Percentiles rank a stretch among this genome's conserved stretches.
These are phyloP conservation scores for Nannizzia gypsea DNA, from an alignment of 2,329 filamentous ascomycete genomes.

Conservation along the genomic window DNA sequence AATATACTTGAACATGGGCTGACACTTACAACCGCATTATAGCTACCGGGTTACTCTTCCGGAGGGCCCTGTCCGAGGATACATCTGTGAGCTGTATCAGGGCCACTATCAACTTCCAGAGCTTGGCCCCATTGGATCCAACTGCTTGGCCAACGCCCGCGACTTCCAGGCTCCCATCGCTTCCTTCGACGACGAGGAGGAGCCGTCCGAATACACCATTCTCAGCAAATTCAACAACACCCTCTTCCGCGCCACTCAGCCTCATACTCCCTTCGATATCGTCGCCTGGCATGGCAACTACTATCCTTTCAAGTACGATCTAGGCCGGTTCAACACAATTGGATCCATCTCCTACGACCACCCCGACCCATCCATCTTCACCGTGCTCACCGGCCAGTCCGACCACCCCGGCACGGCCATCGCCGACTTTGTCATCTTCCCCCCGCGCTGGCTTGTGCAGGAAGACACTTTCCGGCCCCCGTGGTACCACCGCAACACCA, in stretches of 20 bases:
- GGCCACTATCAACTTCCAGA: slow-evolving; percentile 61
- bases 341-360: slow-evolving; percentile 65
- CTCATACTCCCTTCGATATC: slow-evolving; percentile 65
- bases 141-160: slow-evolving; percentile 60
- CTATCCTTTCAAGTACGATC: slow-evolving; percentile 71
- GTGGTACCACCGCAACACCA: slow-evolving; percentile 55
- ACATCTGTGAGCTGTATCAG: slow-evolving; percentile 63
- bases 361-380: slow-evolving; percentile 68
- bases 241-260: slow-evolving; percentile 54
- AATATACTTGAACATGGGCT: background rate
- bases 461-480: slow-evolving; percentile 50
- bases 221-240: slow-evolving; percentile 55
- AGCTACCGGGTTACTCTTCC: slow-evolving; percentile 57
- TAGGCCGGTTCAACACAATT: slow-evolving; percentile 64
- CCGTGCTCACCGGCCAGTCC: slow-evolving; percentile 49
- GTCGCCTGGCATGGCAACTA: slow-evolving; percentile 74
- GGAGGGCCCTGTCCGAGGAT: slow-evolving; percentile 53
- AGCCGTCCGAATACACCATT: slow-evolving; percentile 42
- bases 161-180: slow-evolving; percentile 67
- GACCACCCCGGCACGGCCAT: slow-evolving; percentile 50
- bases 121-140: slow-evolving; percentile 61
- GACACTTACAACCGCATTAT: background rate
- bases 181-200: slow-evolving; percentile 48
- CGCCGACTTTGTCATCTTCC: slow-evolving; percentile 55
- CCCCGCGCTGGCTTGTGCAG: slow-evolving; percentile 51